Evolutionary conservation across 2,329 filamentous ascomycete species (phyloP).

Genomic region (Claviceps purpurea): DNA sequence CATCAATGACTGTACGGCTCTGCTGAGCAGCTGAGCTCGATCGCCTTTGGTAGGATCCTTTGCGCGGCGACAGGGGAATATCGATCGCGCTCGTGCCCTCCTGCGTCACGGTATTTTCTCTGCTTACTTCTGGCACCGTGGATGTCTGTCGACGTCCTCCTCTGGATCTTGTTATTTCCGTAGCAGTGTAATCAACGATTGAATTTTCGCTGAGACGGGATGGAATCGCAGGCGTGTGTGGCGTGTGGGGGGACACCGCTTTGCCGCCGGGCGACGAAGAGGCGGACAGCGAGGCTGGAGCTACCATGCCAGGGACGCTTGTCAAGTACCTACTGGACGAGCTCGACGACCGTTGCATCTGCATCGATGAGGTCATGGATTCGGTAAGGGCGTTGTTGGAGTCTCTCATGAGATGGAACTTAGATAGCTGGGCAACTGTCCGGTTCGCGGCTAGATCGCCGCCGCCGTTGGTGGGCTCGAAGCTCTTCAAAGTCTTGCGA

Average conservation of each 20-base stretch:
- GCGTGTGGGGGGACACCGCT: conserved; percentile 77
- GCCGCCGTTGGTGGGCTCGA: conserved; percentile 53
- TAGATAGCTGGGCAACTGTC: conserved; percentile 67
- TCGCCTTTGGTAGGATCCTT: conserved; percentile 42
- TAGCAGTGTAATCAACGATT: conserved; percentile 33
- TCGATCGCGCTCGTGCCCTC: conserved; percentile 54
- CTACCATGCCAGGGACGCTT: conserved; percentile 51
- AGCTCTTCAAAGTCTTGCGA: conserved; percentile 73
- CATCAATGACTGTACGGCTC: conserved; percentile 37
- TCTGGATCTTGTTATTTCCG: conserved; percentile 18
- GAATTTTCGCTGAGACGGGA: conserved; percentile 88
- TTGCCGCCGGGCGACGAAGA: conserved; percentile 85
- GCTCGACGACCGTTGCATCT: conserved; percentile 70
- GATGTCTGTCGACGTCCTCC: conserved; percentile 13
- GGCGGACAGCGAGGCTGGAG: conserved; percentile 65
- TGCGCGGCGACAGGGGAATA: conserved; percentile 57
- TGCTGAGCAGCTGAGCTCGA: conserved; percentile 58
- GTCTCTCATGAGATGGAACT: conserved; percentile 80
- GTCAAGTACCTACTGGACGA: conserved; percentile 51
- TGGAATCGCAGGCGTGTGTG: conserved; percentile 85
- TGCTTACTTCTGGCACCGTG: conserved; percentile 18
- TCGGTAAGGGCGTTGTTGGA: conserved; percentile 82
- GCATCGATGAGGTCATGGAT: conserved; percentile 80
- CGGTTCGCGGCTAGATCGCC: conserved; percentile 59
- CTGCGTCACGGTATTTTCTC: conserved; percentile 28